Evolutionary conservation across 441 rosid genomes (phyloP).

Genomic region (Metrosideros polymorpha): DNA sequence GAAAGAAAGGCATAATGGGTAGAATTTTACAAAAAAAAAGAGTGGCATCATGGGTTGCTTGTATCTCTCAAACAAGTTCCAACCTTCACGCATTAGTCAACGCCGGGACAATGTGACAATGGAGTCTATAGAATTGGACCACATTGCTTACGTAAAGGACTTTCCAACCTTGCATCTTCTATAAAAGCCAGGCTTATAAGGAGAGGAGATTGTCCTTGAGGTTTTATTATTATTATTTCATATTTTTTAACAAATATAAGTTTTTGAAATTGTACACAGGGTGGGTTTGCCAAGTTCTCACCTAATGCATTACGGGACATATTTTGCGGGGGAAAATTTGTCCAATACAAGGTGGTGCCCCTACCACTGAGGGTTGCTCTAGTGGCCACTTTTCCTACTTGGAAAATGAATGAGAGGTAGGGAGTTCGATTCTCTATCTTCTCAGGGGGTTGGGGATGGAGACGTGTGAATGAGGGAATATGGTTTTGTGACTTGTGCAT

Average conservation of each 20-base stretch:
- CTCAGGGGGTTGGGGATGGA: too few species aligned
- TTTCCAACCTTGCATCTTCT: fast-evolving
- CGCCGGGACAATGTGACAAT: fast-evolving
- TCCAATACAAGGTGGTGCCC: fast-evolving
- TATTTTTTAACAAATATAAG: background rate
- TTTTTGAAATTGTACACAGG: background rate
- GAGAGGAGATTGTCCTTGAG: background rate
- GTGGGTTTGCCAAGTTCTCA: background rate
- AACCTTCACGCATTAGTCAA: background rate
- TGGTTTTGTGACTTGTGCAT: too few species aligned
- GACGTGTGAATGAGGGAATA: too few species aligned
- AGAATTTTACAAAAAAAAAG: fast-evolving
- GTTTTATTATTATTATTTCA: background rate
- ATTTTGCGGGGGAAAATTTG: fast-evolving
- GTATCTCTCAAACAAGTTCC: background rate
- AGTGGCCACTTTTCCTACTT: too few species aligned
- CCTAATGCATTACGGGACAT: fast-evolving
- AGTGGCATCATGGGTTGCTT: background rate
- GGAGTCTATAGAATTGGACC: background rate
- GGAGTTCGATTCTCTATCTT: too few species aligned
- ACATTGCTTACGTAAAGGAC: background rate
- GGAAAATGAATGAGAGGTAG: too few species aligned
- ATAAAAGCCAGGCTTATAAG: fast-evolving
- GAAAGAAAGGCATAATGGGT: background rate
- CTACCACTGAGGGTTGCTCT: too few species aligned